Evolutionary conservation across 257 asterid species (phyloP).

Genomic region (Cynanchum wilfordii): DNA sequence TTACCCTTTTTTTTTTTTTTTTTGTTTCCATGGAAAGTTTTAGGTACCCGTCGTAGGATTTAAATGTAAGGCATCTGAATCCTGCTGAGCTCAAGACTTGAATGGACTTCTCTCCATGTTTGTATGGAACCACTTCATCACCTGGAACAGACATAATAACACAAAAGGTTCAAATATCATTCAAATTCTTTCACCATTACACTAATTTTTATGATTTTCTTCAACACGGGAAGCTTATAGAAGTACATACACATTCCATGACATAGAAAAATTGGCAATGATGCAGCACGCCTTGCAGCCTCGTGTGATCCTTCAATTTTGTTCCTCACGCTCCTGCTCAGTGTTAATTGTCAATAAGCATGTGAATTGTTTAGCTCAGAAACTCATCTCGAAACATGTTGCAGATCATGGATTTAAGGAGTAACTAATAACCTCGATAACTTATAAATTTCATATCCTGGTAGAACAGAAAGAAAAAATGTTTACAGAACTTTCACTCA

Average conservation of each 20-base stretch:
- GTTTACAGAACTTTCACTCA: not conserved
- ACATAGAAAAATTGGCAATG: slow-evolving; percentile 81
- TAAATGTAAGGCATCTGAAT: slow-evolving; percentile 56
- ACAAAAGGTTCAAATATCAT: slow-evolving; percentile 1
- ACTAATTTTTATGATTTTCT: not conserved
- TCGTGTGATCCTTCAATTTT: slow-evolving; percentile 84
- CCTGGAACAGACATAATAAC: slow-evolving; percentile 34
- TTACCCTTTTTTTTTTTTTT: not conserved
- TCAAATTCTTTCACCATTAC: not conserved
- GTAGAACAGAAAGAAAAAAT: not conserved
- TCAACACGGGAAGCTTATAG: not conserved
- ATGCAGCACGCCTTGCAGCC: slow-evolving; percentile 80
- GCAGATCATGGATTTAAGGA: not conserved
- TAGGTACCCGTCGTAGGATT: slow-evolving; percentile 66
- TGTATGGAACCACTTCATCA: slow-evolving; percentile 78
- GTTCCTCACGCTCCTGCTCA: slow-evolving; percentile 62
- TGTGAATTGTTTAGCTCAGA: not conserved
- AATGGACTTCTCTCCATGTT: slow-evolving; percentile 69
- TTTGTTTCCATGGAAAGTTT: slow-evolving; percentile 1
- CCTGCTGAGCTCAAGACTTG: slow-evolving; percentile 73
- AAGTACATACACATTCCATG: slow-evolving; percentile 74
- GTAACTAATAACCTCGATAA: not conserved
- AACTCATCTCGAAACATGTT: not conserved
- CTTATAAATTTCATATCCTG: not conserved
- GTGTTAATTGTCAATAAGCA: slow-evolving; percentile 5